Conservation (phyloP, 306 rosid species). For the Prinsepia uniflora region DNA sequence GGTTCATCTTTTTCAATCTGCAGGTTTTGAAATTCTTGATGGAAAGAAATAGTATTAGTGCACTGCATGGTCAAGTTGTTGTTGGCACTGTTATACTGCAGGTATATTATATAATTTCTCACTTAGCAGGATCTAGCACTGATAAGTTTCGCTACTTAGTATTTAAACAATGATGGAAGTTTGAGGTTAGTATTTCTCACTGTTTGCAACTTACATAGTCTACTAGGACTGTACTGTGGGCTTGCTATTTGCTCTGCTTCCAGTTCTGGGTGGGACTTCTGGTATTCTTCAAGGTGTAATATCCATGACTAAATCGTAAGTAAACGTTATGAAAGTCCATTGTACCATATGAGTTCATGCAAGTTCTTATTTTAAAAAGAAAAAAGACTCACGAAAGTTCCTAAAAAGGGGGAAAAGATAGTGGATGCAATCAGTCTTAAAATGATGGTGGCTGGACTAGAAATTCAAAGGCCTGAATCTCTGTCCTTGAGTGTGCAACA, state of each 20-base stretch:
- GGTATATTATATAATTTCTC: constrained; percentile 37
- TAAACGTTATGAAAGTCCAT: constrained; percentile 11
- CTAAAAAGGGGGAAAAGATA: not conserved
- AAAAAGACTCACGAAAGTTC: not conserved
- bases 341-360: constrained; percentile 16
- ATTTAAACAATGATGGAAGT: not conserved
- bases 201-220: constrained; percentile 17
- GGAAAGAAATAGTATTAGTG: constrained; percentile 74
- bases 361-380: not conserved
- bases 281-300: constrained; percentile 91
- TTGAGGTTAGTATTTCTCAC: not conserved
- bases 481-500: not conserved
- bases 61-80: constrained; percentile 94
- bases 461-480: not conserved
- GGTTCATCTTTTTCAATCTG: constrained; percentile 25
- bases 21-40: constrained; percentile 91
- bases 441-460: not conserved
- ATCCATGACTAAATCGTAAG: constrained; percentile 92
- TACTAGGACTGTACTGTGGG: constrained; percentile 96
- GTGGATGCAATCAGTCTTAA: not conserved
- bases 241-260: constrained; percentile 93
- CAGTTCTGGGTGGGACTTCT: constrained; percentile 87
- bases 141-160: not conserved
- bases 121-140: not conserved
- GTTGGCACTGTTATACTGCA: constrained; percentile 89